Percentiles rank a stretch among this genome's conserved stretches.
phyloP scores from a whole-genome alignment of 1,139 yeast genomes.

The Debaryomyces nepalensis region DNA sequence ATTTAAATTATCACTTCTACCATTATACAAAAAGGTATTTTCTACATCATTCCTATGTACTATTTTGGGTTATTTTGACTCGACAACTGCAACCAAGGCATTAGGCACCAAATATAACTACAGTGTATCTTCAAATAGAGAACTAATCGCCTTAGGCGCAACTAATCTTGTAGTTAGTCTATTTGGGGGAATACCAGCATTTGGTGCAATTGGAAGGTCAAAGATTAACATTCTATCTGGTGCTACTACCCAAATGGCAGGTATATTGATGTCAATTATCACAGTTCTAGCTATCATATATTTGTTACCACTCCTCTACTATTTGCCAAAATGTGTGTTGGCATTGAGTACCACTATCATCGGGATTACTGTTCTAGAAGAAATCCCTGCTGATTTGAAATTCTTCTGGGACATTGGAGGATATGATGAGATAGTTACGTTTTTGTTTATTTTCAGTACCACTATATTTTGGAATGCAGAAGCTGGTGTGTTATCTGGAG shows the following conservation, averaged over 20 bases:
- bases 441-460: slow-evolving; percentile 27
- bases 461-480: slow-evolving; percentile 39
- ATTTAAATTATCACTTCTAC: slow-evolving; percentile 22
- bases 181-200: slow-evolving; percentile 39
- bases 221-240: slow-evolving; percentile 40
- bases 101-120: slow-evolving; percentile 38
- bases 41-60: slow-evolving; percentile 37
- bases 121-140: slow-evolving; percentile 38
- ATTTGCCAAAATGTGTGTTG: slow-evolving; percentile 39
- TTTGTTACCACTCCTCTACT: slow-evolving; percentile 31
- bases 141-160: slow-evolving; percentile 38
- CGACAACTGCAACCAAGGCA: slow-evolving; percentile 39
- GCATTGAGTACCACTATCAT: slow-evolving; percentile 41
- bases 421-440: slow-evolving; percentile 35
- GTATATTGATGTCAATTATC: slow-evolving; percentile 31
- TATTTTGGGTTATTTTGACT: slow-evolving; percentile 39
- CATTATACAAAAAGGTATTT: slow-evolving; percentile 29
- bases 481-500: slow-evolving; percentile 38
- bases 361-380: slow-evolving; percentile 41
- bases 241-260: slow-evolving; percentile 39
- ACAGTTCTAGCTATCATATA: slow-evolving; percentile 29
- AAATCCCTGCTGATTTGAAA: slow-evolving; percentile 34
- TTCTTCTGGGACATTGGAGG: slow-evolving; percentile 38
- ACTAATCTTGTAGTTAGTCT: slow-evolving; percentile 33
- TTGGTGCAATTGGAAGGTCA: slow-evolving; percentile 44